Base-by-base conservation (phyloP, 176 grass and related monocot species). In the Avena sativa region DNA sequence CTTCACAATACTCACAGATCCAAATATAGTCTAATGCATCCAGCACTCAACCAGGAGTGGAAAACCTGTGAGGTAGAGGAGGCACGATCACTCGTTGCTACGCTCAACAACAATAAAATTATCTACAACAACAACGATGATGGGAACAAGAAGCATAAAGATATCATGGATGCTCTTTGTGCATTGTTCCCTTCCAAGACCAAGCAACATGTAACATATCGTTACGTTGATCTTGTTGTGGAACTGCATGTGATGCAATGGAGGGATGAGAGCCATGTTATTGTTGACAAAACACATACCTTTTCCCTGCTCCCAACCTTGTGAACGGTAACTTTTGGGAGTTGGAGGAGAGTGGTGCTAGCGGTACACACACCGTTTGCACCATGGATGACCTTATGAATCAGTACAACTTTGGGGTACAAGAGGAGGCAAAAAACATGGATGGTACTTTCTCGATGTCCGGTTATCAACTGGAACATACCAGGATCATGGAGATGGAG, bases 171-270 rank as follows among this genome's bases (percentile, higher is more conserved):
- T 13, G 12, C n/a, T 34, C 46, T 90, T 21, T 64, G 65, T 0
- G 73, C 21, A 17, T 20, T 10, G 17, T 87, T 87, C 53, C 89
- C 84, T 3, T 25, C 44, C 75, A 90, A 78, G 84, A 43, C 67
- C 47, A 46, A 5, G 55, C 20, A 28, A 0, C 63, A 90, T 73
- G 84, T 90, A 83, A 83, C 7, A 9, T 23, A 57, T 38, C 16
- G 87, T 56, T 90, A 90, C 6, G 21, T 87, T 69, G 65, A 90
- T 6, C 32, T 90, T 0, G 13, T 19, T 13, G 34, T 57, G 17
- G 56, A 83, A 13, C 66, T 30, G 46, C 5, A 81, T 36, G 14
- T 1, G 62, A 53, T 52, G 62, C 6, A 36, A 1, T 53, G 46
- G 47, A 32, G 19, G 25, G 46, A 52, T 10, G 62, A 51, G 25